Evolutionary conservation across 768 basidiomycete genomes (phyloP).

Genomic region (Macrolepiota dolichaula): DNA sequence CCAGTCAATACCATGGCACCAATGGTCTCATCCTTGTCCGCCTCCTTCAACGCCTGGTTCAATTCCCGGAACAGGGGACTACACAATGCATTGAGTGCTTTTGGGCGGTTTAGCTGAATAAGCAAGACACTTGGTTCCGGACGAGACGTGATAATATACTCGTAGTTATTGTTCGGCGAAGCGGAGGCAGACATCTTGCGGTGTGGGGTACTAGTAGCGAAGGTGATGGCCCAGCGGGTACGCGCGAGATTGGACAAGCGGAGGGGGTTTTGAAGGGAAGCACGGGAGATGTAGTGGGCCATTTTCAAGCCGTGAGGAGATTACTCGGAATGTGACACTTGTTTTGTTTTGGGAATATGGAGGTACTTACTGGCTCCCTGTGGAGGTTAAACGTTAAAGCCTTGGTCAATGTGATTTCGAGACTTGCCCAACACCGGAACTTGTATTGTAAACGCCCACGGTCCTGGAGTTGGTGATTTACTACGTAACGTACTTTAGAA

Average conservation of each 20-base stretch:
- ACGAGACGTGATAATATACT: slow-evolving; percentile 64
- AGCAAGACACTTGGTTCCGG: slow-evolving; percentile 71
- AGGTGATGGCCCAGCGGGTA: slow-evolving; percentile 8
- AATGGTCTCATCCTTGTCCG: slow-evolving; percentile 67
- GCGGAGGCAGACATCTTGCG: slow-evolving; percentile 46
- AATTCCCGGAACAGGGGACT: slow-evolving; percentile 79
- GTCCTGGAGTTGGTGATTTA: background rate
- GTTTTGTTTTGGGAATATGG: background rate
- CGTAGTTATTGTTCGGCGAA: slow-evolving; percentile 35
- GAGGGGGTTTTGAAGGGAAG: slow-evolving; percentile 11
- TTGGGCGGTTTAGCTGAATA: slow-evolving; percentile 86
- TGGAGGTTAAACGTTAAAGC: background rate
- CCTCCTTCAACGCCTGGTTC: slow-evolving; percentile 68
- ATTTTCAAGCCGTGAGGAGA: slow-evolving; percentile 11
- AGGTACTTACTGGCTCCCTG: background rate
- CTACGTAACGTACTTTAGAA: background rate
- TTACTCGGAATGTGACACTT: background rate
- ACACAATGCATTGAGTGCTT: slow-evolving; percentile 85
- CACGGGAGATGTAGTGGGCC: slow-evolving; percentile 20
- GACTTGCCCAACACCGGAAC: background rate
- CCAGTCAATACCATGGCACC: slow-evolving; percentile 92
- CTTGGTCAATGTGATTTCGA: background rate
- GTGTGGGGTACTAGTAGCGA: slow-evolving; percentile 10
- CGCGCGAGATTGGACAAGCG: background rate
- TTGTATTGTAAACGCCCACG: background rate